Evolutionary conservation across 2,329 filamentous ascomycete species (phyloP).

Genomic region (Trichophyton schoenleinii): DNA sequence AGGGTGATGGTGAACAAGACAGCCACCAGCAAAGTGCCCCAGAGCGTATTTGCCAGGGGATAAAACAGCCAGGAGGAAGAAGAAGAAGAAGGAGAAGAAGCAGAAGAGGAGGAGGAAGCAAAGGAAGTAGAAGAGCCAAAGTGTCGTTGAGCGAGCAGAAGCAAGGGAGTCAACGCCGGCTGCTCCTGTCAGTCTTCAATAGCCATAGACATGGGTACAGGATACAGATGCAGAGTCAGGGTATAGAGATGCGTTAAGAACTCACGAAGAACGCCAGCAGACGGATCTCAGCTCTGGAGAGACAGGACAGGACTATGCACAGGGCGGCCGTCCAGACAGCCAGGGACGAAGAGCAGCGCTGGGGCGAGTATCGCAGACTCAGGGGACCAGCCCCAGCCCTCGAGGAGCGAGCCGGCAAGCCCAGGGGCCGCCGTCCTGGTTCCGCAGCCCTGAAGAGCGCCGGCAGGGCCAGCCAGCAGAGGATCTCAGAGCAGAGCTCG

Average conservation of each 20-base stretch:
- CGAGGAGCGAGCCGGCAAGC: not conserved
- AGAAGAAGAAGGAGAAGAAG: constrained; percentile 1
- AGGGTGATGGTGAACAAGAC: constrained; percentile 18
- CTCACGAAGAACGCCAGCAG: constrained; percentile 8
- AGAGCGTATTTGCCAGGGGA: constrained; percentile 14
- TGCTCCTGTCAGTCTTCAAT: constrained; percentile 7
- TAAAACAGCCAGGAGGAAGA: constrained; percentile 10
- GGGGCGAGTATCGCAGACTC: not conserved
- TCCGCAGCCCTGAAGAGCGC: not conserved
- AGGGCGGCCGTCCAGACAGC: constrained; percentile 6
- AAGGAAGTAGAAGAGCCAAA: constrained; percentile 8
- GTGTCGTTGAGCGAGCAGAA: constrained; percentile 18
- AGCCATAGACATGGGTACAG: not conserved
- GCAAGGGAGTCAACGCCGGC: constrained; percentile 24
- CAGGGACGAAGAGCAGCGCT: not conserved
- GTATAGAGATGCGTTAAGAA: not conserved
- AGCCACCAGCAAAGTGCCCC: constrained; percentile 17
- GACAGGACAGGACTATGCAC: not conserved
- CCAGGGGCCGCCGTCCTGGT: not conserved
- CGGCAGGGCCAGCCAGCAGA: constrained; percentile 7
- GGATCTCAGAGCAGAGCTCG: constrained; percentile 7
- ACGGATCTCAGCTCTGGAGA: constrained; percentile 6
- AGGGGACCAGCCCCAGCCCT: not conserved
- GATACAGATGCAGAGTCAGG: not conserved
- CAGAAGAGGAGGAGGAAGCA: constrained; percentile 6